phyloP scores from a whole-genome alignment of 176 grass and related monocot species.

The barley (Hordeum vulgare) region MorexV3_pseudomolecules_assembly NC_058519.1:14056557-14057056 shows the following conservation, averaged over 20 bases:
- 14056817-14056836: conserved; percentile 3
- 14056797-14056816: neutral
- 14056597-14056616: no score
- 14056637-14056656: no score
- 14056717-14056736: neutral
- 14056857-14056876: neutral
- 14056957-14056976: neutral
- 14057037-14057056: neutral
- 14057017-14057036: neutral
- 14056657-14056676: neutral
- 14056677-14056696: no score
- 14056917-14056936: conserved; percentile 1
- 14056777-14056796: neutral
- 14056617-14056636: no score
- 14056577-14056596: no score
- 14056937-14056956: neutral
- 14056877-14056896: neutral
- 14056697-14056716: neutral
- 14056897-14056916: neutral
- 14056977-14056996: neutral
- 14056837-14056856: conserved; percentile 22
- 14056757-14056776: neutral
- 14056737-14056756: neutral
- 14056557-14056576: no score
- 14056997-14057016: neutral